Base-by-base conservation (phyloP, 768 basidiomycete genomes). In the Leccinellum luteum region DNA sequence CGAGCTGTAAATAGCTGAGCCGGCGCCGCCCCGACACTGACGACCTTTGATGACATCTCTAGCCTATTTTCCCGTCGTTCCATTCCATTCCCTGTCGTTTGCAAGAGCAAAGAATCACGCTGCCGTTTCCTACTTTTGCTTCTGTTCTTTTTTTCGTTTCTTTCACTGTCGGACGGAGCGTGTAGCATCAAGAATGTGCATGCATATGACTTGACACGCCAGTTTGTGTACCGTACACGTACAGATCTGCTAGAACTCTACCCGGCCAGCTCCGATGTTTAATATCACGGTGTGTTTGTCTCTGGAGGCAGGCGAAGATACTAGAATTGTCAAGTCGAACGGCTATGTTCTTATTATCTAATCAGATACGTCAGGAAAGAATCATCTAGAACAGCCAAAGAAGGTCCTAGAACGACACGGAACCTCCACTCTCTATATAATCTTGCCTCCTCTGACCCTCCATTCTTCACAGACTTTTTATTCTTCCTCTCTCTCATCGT, bases 361-460 rank as follows among this genome's bases (percentile, higher is more conserved):
- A 73, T 67, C 66, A 48, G 19, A 28, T 73, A 66, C 58, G 64
- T 73, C 72, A 70, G 61, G 56, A 48, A 48, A 54, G 71, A 73
- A 73, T 52, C 62, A 14, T 73, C 71, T 73, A 71, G 71, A 73
- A 74, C 55, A 19, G 30, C 30, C 51, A 69, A 41, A 56, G 72
- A 73, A 73, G 52, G 65, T 73, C 63, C 73, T 74, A 47, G 72
- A 73, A 73, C 56, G 64, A 63, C 45, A 45, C 35, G 52, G 73
- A 73, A 73, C 51, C 48, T 64, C 56, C 52, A 59, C 48, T 14
- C 25, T 73, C 30, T 73, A 73, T 73, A 73, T 66, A 72, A 71
- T 45, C 68, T 59, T 47, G 28, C 50, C 14, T 34, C 19, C 34
- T 19, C 32, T 27, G 32, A 9, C 25, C 6, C 13, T 30, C 3